Percentiles rank a stretch among this genome's conserved stretches.
Evolutionary conservation across 129 eudicot genomes (phyloP).

Genomic region (Gnaphalium uliginosum): DNA sequence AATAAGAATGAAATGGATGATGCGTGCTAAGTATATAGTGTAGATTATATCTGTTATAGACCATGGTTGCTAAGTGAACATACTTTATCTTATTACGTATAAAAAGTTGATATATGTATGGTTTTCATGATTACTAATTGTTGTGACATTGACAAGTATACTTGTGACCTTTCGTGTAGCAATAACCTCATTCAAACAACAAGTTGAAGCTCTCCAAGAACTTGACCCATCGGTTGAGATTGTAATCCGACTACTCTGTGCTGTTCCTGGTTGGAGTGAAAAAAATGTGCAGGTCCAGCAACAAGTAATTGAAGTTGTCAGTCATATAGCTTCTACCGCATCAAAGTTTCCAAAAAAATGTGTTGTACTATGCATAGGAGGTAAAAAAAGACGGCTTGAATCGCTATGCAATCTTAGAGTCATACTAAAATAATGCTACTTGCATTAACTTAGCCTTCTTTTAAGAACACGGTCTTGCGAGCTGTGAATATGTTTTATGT

Average conservation of each 20-base stretch:
- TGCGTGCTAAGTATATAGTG: neutral
- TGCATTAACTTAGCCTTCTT: neutral
- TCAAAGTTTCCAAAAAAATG: constrained; percentile 90
- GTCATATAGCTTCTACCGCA: constrained; percentile 76
- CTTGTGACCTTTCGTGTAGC: constrained; percentile 48
- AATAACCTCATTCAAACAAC: constrained; percentile 74
- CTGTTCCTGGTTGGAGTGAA: constrained; percentile 98
- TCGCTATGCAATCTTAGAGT: neutral
- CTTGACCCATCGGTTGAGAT: constrained; percentile 80
- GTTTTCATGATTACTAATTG: neutral
- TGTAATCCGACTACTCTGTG: constrained; percentile 83
- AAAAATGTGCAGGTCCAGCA: constrained; percentile 99
- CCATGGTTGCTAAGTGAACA: neutral
- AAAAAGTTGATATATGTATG: neutral
- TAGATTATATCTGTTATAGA: neutral
- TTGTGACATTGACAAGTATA: constrained; percentile 12
- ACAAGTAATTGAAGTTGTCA: constrained; percentile 84
- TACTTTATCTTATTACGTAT: neutral
- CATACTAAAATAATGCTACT: neutral
- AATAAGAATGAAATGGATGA: neutral
- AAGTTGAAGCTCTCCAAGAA: constrained; percentile 68
- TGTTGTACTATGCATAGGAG: constrained; percentile 88
- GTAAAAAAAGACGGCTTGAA: constrained; percentile 34
- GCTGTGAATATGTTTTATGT: constrained; percentile 9
- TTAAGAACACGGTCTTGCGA: neutral